phyloP scores from a whole-genome alignment of 306 rosid genomes.

The Trifolium fragiferum region DNA sequence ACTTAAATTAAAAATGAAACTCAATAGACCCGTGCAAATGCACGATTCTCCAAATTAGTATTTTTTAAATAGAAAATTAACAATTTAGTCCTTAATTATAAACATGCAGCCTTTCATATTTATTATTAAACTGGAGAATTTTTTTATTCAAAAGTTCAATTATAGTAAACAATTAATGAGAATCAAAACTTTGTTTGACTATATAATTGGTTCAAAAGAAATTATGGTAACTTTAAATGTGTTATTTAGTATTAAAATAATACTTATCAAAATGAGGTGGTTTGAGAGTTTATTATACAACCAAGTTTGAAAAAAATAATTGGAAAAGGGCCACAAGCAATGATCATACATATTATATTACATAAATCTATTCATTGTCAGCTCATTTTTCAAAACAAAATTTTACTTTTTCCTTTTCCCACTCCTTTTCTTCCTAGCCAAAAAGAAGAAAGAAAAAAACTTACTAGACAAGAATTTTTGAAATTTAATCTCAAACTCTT shows the following conservation, averaged over 20 bases:
- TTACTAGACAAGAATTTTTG: not conserved
- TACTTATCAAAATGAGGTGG: not conserved
- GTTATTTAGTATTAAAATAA: too few species aligned
- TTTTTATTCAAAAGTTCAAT: not conserved
- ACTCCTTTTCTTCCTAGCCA: not conserved
- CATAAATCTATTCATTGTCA: too few species aligned
- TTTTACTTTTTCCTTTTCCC: not conserved
- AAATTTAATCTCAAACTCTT: not conserved
- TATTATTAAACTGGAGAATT: not conserved
- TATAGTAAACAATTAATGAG: not conserved
- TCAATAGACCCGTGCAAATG: too few species aligned
- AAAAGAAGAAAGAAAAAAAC: too few species aligned
- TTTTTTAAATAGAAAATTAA: too few species aligned
- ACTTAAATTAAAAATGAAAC: too few species aligned
- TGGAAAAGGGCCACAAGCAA: not conserved
- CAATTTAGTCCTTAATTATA: not conserved
- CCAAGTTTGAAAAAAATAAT: not conserved
- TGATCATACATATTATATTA: not conserved
- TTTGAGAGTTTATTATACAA: not conserved
- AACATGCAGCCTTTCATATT: not conserved
- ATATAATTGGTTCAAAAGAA: not conserved
- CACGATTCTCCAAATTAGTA: too few species aligned
- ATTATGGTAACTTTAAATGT: not conserved
- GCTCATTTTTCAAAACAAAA: too few species aligned
- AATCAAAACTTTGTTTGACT: constrained; percentile 3